Base-by-base conservation (phyloP, 129 eudicot species). In the Escallonia rubra region DNA sequence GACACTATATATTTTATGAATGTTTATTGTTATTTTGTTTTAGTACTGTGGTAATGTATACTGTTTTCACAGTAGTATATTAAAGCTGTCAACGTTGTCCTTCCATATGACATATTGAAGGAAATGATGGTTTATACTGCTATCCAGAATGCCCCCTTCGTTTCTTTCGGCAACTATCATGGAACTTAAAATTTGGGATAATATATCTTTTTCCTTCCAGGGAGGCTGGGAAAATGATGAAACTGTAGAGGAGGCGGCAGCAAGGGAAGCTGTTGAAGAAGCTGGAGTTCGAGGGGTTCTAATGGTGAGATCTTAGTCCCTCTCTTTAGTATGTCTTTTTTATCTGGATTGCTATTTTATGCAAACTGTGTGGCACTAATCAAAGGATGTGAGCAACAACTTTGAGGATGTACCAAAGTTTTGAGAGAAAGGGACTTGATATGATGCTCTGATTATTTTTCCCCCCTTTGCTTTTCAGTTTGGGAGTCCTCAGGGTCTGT, bases 221-320 rank as follows among this genome's bases (percentile, higher is more conserved):
- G 82, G 82, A 2, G 82, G 82, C 41, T 78, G 82, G 82, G 82
- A 78, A 49, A 72, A 78, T 49, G 82, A 78, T 67, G 82, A 78
- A 62, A 72, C 82, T 59, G 82, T 61, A 15, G 60, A 72, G 63
- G 74, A 78, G 70, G 82, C 82, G 3, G 82, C 82, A 8, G 12
- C 38, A 5, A 64, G 82, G 43, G 82, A 78, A 72, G 82, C 82
- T 45, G 56, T 78, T 4, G 82, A 78, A 64, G 82, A 78, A 58
- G 82, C 82, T n/a, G 78, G 82, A 65, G 82, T 78, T 40, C 67
- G 72, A 53, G 82, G 82, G 45, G 68, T 57, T 10, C 13, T 78
- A 59, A 45, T 72, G 78, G 82, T 78, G 45, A 53, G 71, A 61
- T 41, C 41, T 69, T 69, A 11, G 11, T 44, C 10, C 60, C 13